Percentiles rank a stretch among this genome's conserved stretches.
phyloP scores from a whole-genome alignment of 306 rosid species.

The Dalbergia cochinchinensis region DNA sequence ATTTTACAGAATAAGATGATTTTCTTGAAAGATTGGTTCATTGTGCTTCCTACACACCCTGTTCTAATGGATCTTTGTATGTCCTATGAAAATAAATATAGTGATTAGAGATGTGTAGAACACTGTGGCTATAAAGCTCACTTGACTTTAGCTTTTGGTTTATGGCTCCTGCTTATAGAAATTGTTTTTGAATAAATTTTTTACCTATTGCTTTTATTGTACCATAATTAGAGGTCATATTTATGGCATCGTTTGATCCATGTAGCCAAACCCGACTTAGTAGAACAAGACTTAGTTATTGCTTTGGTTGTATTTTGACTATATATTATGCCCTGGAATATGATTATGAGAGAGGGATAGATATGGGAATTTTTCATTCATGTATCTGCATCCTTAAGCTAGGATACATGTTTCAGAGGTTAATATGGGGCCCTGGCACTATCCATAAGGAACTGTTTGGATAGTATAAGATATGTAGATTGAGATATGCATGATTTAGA shows the following conservation, averaged over 20 bases:
- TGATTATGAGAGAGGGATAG: conserved; percentile 3
- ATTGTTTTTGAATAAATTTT: not conserved
- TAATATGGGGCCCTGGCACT: not conserved
- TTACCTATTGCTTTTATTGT: not conserved
- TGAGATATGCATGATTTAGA: not conserved
- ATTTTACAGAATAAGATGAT: not conserved
- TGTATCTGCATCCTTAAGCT: too few species aligned
- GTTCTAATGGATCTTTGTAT: not conserved
- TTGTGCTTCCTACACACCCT: not conserved
- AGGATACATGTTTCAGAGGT: conserved; percentile 13
- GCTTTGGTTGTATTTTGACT: conserved; percentile 20
- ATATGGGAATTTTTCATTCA: not conserved
- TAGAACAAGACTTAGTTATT: not conserved
- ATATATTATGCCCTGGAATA: not conserved
- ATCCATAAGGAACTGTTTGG: too few species aligned
- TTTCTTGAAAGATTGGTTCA: not conserved
- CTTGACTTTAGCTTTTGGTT: not conserved
- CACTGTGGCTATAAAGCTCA: not conserved
- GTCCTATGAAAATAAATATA: too few species aligned
- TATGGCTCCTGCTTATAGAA: not conserved
- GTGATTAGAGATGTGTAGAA: not conserved
- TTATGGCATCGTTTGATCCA: too few species aligned
- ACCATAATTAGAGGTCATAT: too few species aligned
- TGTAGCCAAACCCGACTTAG: too few species aligned
- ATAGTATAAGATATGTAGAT: not conserved